These are phyloP conservation scores for Boletellus ananas DNA, from an alignment of 768 basidiomycete species.

Conservation along the genomic window DNA sequence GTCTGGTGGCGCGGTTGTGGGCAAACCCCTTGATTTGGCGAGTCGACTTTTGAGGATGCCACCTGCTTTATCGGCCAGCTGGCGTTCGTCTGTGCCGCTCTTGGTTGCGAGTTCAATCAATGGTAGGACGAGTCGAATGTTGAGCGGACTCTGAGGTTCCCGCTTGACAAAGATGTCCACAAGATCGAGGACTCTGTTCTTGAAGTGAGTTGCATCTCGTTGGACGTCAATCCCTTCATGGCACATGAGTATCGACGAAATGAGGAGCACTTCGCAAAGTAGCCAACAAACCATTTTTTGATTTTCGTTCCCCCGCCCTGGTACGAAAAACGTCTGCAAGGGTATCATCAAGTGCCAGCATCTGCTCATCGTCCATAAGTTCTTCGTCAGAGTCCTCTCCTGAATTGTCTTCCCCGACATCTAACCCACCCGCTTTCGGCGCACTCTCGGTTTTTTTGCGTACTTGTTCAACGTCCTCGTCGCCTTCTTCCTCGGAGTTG, in stretches of 20 bases:
- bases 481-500: conserved; percentile 48
- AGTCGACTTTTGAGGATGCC: conserved; percentile 74
- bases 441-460: conserved; percentile 65
- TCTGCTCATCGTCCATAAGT: conserved; percentile 93
- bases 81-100: conserved; percentile 72
- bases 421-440: conserved; percentile 54
- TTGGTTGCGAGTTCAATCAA: conserved; percentile 71
- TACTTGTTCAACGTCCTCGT: conserved; percentile 47
- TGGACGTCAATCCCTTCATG: conserved; percentile 60
- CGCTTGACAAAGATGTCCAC: conserved; percentile 80
- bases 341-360: conserved; percentile 94
- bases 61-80: conserved; percentile 84
- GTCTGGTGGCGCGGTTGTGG: conserved; percentile 29
- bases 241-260: background rate
- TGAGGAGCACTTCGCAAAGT: background rate
- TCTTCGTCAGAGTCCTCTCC: conserved; percentile 58
- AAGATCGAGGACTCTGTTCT: conserved; percentile 93
- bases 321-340: conserved; percentile 83
- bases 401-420: conserved; percentile 49
- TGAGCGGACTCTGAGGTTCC: conserved; percentile 68
- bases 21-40: conserved; percentile 68
- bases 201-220: conserved; percentile 92
- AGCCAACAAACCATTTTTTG: conserved; percentile 54
- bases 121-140: conserved; percentile 66
- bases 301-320: conserved; percentile 55